Evolutionary conservation across 2,329 filamentous ascomycete genomes (phyloP), one percentile per base, ranked within the genome.

Genomic region (Cytospora paraplurivora): DNA sequence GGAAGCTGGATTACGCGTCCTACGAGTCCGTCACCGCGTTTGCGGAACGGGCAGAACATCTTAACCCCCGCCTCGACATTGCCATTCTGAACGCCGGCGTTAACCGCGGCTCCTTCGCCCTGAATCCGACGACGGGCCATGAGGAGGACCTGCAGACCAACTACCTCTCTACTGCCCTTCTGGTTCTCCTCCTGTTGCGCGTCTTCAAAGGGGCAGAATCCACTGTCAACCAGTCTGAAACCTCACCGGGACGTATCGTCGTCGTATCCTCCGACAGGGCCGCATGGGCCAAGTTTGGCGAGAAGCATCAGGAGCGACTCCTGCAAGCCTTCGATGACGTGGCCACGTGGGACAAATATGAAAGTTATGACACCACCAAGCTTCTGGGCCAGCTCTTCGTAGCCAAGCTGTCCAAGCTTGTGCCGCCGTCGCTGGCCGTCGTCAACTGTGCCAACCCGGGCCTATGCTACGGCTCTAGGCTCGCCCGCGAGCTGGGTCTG

Each of bases 1-100:
- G 75, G 75, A 15, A 67, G 21, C 63, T 79, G n/a, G 76, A 79
- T 60, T 72, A 76, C 67, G 61, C 49, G 13, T 72, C 69, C 10
- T 78, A 78, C 57, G 68, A 71, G 1, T 79, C 77, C 7, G 34
- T 64, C 34, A 54, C 27, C 32, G 21, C 27, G 2, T 64, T 64
- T 38, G 44, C 19, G 7, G 13, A 38, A 19, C 34, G 34, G 2
- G 47, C 41, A 34, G 34, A 59, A 27, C 4, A 17, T 33, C 15
- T 21, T 3, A 3, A 21, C 15, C n/a, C 47, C 21, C n/a, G 10
- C 19, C 34, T 53, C 37, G 57, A 59, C 49, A 41, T 41, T 21
- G 49, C 49, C 12, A 35, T 60, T 12, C 34, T 59, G 8, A 59
- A 59, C 27, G 49, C 58, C 5, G 58, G 58, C 7, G 21, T 60